Base-by-base conservation (phyloP, 139 green algal genomes). In the Coelastrella sp. region DNA sequence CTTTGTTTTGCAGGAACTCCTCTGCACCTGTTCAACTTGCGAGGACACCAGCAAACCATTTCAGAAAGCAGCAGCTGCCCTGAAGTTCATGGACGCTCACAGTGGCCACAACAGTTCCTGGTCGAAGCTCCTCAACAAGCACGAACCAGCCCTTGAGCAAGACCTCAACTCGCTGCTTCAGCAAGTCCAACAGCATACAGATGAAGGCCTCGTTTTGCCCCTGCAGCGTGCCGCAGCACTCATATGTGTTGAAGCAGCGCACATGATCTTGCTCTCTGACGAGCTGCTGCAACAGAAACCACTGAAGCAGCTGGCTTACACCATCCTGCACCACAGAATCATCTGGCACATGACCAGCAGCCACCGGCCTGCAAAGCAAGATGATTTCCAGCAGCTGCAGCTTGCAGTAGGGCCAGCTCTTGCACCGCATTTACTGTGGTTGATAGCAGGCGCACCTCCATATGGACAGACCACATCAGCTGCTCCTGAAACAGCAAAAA, bases 341-440 rank as follows among this genome's bases (percentile, higher is more conserved):
- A 57, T 77, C 23, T 77, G 68, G 68, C 68, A 77, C 40, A 48
- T 77, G 38, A 77, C 38, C 38, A 77, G 68, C 68, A 59, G 38
- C 38, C 57, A 77, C 40, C 68, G 68, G 11, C 68, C 68, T 53
- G 68, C 68, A 64, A 64, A 64, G 53, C 19, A 9, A 32, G 53
- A 64, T 27, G 53, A 64, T 34, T 48, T 30, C 40, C 25, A 59
- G 68, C 68, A 48, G 23, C 27, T 59, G 68, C 68, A 45, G 68
- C 37, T 48, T 38, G 68, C 68, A 23, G 38, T 77, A 27, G 38
- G 68, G 21, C 45, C 68, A 5, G 11, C 21, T 9, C 53, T 64
- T 7, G 53, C 53, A 9, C 68, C 68, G 4, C 68, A 77, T 19
- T 34, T 77, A 38, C 17, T 77, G 38, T 77, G 68, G 68, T 38